Evolutionary conservation across 2,329 filamentous ascomycete species (phyloP), one percentile per base, ranked within the genome.

Genomic region (Fusarium abutilonis): DNA sequence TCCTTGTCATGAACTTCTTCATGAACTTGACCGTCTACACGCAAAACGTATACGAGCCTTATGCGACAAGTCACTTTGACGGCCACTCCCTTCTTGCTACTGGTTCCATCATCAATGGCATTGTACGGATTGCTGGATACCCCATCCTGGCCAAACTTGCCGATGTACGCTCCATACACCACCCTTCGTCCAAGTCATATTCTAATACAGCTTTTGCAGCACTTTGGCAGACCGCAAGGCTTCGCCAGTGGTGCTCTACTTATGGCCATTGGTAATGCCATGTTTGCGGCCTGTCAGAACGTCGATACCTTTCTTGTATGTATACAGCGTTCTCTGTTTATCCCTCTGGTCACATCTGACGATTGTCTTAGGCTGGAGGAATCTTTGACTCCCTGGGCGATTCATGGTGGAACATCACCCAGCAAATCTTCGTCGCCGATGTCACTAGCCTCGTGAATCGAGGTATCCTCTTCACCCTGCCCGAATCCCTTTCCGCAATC

Each of bases 11-110:
- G 63, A 66, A 63, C 44, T 66, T 66, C 9, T 66, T 66, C 9
- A 66, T 66, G 63, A 66, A 66, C 13, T 3, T 66, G 4, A 60
- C 56, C 1, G 63, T 66, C 2, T 66, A 66, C 9, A 66, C 63
- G 0, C 63, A 66, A 0, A 66, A 66, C 8, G 63, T 66, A 1
- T 66, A 66, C 11, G 63, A 66, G 9, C 63, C 63, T 0, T 66
- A 66, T 10, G 63, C 63, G 8, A 66, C 63, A 0, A 66, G 63
- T 5, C 59, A 66, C n/a, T 66, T 66, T 13, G 39, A 66, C 3
- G 59, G 55, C 0, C 63, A 66, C 13, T 66, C 63, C 1, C 51
- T 66, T 1, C 28, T 66, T 0, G 48, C 63, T 0, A 66, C 63
- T 1, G 63, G 63, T 0, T 15, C 63, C 2, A 66, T 66, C 2